Base-by-base conservation (phyloP, 331 rosid genomes). In the Arachis monticola region DNA sequence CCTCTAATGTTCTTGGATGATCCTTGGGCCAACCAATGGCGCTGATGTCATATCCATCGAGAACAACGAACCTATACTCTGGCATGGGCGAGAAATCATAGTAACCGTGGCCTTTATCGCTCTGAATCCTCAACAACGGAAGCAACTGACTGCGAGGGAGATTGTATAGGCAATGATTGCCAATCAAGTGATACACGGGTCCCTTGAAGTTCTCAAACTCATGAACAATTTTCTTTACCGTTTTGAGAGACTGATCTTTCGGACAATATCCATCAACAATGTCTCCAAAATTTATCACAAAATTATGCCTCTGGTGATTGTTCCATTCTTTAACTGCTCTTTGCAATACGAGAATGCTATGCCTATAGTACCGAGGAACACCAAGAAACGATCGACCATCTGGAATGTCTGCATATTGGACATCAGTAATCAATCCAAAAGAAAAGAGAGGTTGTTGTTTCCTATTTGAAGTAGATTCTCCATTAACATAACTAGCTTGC, bases 241-340 rank as follows among this genome's bases (percentile, higher is more conserved):
- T 77, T 10, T 32, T 56, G 45, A 76, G 40, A 71, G 98, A 93
- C 75, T 87, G 89, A 56, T 89, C 89, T 70, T 85, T 87, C 5
- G 96, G 98, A 76, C 97, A 93, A 72, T 76, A 86, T 0, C 98
- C 98, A 77, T 93, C 98, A 68, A 93, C 98, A 73, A 93, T 90
- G 53, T 93, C 98, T 57, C 98, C 98, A 22, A 87, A 81, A 57
- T 89, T 93, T 31, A 93, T 80, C 41, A 76, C 89, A 72, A 90
- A 93, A 7, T 82, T 86, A 35, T 83, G 92, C 72, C 58, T 87
- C 59, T 77, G 77, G 42, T 77, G 77, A 67, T 46, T 64, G 69
- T 90, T 93, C 98, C 98, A 93, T 32, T 52, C 66, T 77, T 87
- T 73, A 38, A 90, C 88, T 12, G 98, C 98, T 69, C 96, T 89